Conservation (phyloP, 1,284 basidiomycete species). For the Rhodotorula glutinis region DNA sequence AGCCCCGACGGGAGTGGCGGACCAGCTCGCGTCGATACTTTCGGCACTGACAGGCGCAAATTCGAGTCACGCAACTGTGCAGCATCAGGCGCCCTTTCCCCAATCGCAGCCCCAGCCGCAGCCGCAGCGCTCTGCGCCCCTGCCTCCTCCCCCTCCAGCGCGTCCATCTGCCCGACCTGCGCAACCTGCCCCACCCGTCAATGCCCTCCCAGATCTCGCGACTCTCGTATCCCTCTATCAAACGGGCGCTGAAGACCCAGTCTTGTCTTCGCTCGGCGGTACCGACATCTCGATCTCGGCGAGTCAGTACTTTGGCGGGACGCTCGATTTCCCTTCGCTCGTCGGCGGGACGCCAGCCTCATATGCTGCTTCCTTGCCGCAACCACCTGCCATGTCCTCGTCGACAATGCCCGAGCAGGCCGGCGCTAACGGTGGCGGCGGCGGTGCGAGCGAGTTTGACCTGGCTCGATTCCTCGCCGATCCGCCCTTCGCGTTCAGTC, state of each 20-base stretch:
- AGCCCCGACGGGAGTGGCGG: neutral
- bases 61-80: neutral
- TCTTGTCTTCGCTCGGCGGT: neutral
- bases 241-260: slow-evolving; percentile 9
- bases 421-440: neutral
- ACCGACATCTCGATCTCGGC: slow-evolving; percentile 19
- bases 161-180: neutral
- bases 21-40: slow-evolving; percentile 1
- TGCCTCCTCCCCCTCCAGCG: neutral
- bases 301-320: slow-evolving; percentile 21
- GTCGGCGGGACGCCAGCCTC: neutral
- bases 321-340: slow-evolving; percentile 12
- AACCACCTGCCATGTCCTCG: neutral
- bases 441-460: slow-evolving; percentile 7
- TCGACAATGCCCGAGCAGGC: neutral
- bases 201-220: slow-evolving; percentile 16
- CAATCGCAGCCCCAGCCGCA: neutral
- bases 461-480: slow-evolving; percentile 17
- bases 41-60: neutral
- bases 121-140: slow-evolving; percentile 1
- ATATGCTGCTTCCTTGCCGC: neutral
- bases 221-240: slow-evolving; percentile 22
- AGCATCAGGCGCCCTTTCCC: neutral
- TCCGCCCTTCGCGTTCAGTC: slow-evolving; percentile 14
- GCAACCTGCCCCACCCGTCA: neutral